Evolutionary conservation across 768 basidiomycete genomes (phyloP).

Genomic region (Multifurca ochricompacta): DNA sequence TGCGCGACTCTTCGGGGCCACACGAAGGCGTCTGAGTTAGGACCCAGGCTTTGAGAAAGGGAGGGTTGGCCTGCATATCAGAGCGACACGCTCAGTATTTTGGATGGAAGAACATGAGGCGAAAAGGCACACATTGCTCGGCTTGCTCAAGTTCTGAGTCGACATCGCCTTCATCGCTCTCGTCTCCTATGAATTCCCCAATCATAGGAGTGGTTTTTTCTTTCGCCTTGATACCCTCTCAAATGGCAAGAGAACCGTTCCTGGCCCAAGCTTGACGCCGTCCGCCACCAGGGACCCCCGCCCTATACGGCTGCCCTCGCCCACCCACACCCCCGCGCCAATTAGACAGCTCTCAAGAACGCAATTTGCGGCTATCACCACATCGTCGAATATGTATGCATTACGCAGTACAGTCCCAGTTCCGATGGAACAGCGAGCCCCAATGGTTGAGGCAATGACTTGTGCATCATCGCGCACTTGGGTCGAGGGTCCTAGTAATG

Average conservation of each 20-base stretch:
- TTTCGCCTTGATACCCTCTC: conserved; percentile 59
- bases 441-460: conserved; percentile 70
- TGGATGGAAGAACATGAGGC: neutral
- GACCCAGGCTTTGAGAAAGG: conserved; percentile 47
- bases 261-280: conserved; percentile 71
- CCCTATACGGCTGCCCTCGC: conserved; percentile 56
- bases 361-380: conserved; percentile 60
- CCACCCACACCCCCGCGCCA: conserved; percentile 67
- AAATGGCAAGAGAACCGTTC: conserved; percentile 58
- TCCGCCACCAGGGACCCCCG: conserved; percentile 78
- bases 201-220: conserved; percentile 22
- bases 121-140: conserved; percentile 42
- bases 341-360: conserved; percentile 74
- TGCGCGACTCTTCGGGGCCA: conserved; percentile 55
- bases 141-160: conserved; percentile 58
- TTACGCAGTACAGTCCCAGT: conserved; percentile 57
- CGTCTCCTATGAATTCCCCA: conserved; percentile 26
- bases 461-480: conserved; percentile 59
- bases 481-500: conserved; percentile 77
- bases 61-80: conserved; percentile 40
- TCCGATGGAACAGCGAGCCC: conserved; percentile 67
- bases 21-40: conserved; percentile 65
- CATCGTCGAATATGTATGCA: conserved; percentile 81
- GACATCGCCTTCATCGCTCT: conserved; percentile 22
- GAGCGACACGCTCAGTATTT: neutral